phyloP scores from a whole-genome alignment of 2,329 filamentous ascomycete genomes.

The Blastomyces silverae region DNA sequence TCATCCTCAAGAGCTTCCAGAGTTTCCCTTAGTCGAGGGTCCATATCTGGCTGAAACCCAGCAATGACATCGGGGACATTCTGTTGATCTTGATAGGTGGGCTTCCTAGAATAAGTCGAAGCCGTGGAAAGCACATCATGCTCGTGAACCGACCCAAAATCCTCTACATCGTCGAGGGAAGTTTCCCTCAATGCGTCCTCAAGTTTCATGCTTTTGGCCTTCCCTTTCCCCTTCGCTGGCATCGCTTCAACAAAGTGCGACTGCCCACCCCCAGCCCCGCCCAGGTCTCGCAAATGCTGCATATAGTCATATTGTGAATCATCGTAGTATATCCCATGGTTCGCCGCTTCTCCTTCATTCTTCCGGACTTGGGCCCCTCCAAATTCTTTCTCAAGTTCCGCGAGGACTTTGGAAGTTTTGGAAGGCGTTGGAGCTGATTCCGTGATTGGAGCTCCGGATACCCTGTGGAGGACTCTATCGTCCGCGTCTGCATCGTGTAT shows the following conservation, averaged over 20 bases:
- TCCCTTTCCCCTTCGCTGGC: constrained; percentile 53
- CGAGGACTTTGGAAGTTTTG: constrained; percentile 58
- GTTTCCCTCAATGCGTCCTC: constrained; percentile 70
- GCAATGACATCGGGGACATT: constrained; percentile 84
- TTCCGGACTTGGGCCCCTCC: constrained; percentile 62
- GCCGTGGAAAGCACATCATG: constrained; percentile 39
- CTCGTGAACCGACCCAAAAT: constrained; percentile 19
- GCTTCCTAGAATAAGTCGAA: constrained; percentile 67
- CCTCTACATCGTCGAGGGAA: constrained; percentile 43
- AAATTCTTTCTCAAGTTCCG: constrained; percentile 69
- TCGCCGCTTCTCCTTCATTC: constrained; percentile 94
- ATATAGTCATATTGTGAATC: constrained; percentile 98
- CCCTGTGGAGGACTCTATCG: constrained; percentile 80
- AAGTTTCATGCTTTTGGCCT: constrained; percentile 67
- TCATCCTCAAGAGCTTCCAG: constrained; percentile 93
- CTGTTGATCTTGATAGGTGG: constrained; percentile 87
- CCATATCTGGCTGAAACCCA: constrained; percentile 97
- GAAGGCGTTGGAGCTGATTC: constrained; percentile 28
- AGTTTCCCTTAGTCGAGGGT: constrained; percentile 81
- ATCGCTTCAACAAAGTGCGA: constrained; percentile 73
- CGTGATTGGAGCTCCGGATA: constrained; percentile 35
- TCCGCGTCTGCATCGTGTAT: constrained; percentile 88
- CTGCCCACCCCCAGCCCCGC: constrained; percentile 55
- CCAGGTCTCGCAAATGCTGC: constrained; percentile 94
- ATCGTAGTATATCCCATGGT: constrained; percentile 89